Percentiles rank a stretch among this genome's conserved stretches.
Conservation (phyloP, 192 early-diverging fungal genomes). For the Neocallimastix lanati region DNA sequence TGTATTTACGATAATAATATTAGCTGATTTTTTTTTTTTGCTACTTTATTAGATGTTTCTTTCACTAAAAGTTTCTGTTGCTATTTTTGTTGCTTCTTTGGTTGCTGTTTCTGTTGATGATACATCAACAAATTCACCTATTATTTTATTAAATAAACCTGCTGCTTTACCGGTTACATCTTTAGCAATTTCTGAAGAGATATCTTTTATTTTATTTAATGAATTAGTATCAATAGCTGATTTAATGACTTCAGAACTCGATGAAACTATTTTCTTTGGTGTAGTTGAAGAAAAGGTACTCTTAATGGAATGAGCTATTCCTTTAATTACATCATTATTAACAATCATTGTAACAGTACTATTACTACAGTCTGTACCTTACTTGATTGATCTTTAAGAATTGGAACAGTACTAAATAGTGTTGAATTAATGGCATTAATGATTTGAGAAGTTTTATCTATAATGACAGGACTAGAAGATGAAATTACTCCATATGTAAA, state of each 20-base stretch:
- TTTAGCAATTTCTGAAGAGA: no score
- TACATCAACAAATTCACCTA: no score
- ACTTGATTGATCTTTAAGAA: not conserved
- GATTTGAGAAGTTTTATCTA: not conserved
- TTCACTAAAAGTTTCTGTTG: no score
- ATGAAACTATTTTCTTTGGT: not conserved
- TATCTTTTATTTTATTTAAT: no score
- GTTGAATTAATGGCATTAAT: not conserved
- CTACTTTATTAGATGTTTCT: no score
- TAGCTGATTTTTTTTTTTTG: no score
- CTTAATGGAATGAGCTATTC: not conserved
- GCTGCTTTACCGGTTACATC: no score
- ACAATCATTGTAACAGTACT: not conserved
- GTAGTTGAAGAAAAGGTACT: not conserved
- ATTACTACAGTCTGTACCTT: not conserved
- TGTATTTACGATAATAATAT: no score
- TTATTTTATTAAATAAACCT: no score
- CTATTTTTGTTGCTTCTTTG: no score
- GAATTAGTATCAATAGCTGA: not conserved
- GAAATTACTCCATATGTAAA: not conserved
- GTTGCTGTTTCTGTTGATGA: no score
- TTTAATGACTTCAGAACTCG: not conserved
- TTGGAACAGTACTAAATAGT: not conserved
- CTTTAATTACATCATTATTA: not conserved
- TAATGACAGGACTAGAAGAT: not conserved